Evolutionary conservation across 2,329 filamentous ascomycete genomes (phyloP), one percentile per base, ranked within the genome.

Genomic region (Fusarium denticulatum): DNA sequence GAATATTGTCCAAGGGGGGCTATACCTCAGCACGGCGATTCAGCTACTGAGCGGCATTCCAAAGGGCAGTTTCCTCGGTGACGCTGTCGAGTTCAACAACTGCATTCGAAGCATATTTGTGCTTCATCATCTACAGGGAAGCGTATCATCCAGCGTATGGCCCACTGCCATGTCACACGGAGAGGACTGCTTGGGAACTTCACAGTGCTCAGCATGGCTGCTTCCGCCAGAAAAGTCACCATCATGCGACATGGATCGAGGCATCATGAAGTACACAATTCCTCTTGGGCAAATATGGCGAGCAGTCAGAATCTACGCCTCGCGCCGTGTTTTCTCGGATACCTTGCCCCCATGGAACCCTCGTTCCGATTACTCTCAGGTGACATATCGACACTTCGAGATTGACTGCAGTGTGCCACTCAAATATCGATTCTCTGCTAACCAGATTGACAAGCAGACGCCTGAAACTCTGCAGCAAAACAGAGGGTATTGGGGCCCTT

Each of bases 311-410:
- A 11, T 20, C 12, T 63, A 63, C 13, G 52, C 52, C 6, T 63
- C 60, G 1, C 36, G 42, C 6, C 60, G 52, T 4, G 42, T 32
- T 0, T 46, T 32, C 20, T 47, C 60, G 0, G 60, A 58, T 1
- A 40, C 32, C 14, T 2, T 63, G 11, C 52, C 60, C 4, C 60
- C 52, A 3, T 63, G 60, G 60, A 63, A 63, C 3, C 59, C 59
- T 1, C 60, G 15, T 4, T 63, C 52, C 9, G 52, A 63, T n/a
- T 63, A 63, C 11, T 63, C 52, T 2, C 60, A 63, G 6, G 24
- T 63, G 1, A n/a, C 60, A 13, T 63, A 63, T 47, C 52, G 60
- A 5, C 60, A 63, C 22, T 52, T 63, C 7, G 60, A 63, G 26
- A 14, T 63, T 1, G 60, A 63, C 4, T 63, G 60, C 24, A 63